A percentile compares a stretch with the other conserved stretches of the same genome.
Conservation (phyloP, 1,284 basidiomycete species). For the Rugiboletus extremiorientalis region DNA sequence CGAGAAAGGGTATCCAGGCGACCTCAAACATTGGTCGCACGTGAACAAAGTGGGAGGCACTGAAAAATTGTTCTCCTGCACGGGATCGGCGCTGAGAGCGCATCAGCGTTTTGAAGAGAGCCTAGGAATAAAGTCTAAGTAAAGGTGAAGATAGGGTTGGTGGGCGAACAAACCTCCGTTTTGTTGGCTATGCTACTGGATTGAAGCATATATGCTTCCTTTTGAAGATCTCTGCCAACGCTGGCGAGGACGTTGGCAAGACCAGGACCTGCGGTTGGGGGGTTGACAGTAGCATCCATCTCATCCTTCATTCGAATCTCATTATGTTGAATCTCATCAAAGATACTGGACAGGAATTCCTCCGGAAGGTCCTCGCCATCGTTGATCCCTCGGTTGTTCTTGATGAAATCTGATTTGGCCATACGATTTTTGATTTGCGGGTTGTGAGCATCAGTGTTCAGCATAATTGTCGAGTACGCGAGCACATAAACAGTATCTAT, state of each 20-base stretch:
- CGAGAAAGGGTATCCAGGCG: constrained; percentile 96
- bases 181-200: constrained; percentile 95
- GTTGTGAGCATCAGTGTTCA: constrained; percentile 96
- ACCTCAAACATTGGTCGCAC: constrained; percentile 98
- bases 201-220: constrained; percentile 92
- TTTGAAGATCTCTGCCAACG: constrained; percentile 90
- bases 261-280: constrained; percentile 61
- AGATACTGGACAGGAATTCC: constrained; percentile 75
- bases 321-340: constrained; percentile 86
- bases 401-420: constrained; percentile 87
- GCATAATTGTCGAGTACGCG: constrained; percentile 90
- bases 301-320: constrained; percentile 99
- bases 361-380: constrained; percentile 87
- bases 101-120: constrained; percentile 88
- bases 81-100: constrained; percentile 81
- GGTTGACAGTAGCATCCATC: constrained; percentile 58
- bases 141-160: not conserved
- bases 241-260: constrained; percentile 80
- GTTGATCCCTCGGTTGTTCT: constrained; percentile 95
- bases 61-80: constrained; percentile 85
- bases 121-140: constrained; percentile 44
- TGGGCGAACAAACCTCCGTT: constrained; percentile 66
- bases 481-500: constrained; percentile 90
- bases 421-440: constrained; percentile 92
- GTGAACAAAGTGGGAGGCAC: constrained; percentile 92